Evolutionary conservation across 306 rosid genomes (phyloP).

Genomic region (Lupinus albus): DNA sequence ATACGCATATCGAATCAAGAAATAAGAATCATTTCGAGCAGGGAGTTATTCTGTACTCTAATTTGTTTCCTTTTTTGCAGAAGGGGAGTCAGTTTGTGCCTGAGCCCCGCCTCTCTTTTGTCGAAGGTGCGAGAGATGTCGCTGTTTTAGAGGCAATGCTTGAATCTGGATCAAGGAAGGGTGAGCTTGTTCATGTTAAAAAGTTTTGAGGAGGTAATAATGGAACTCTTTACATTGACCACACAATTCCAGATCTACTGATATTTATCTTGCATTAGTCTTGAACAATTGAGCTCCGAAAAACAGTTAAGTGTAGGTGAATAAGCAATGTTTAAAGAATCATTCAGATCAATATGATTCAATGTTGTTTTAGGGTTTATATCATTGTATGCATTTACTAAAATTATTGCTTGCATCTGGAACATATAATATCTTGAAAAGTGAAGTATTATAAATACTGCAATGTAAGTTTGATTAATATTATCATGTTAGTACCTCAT

Average conservation of each 20-base stretch:
- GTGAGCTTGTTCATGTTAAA: constrained; percentile 70
- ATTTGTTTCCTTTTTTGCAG: constrained; percentile 46
- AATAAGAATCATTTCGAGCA: neutral
- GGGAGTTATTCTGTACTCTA: constrained; percentile 21
- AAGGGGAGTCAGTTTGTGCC: constrained; percentile 55
- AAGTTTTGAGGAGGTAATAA: constrained; percentile 58
- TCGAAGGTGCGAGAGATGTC: constrained; percentile 95
- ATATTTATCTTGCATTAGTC: constrained; percentile 23
- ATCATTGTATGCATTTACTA: constrained; percentile 24
- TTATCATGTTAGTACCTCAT: neutral
- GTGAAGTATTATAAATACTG: constrained; percentile 12
- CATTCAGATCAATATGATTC: constrained; percentile 17
- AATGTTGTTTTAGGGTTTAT: constrained; percentile 17
- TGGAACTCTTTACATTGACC: constrained; percentile 24
- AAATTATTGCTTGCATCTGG: constrained; percentile 20
- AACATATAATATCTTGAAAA: neutral
- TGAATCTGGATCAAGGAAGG: constrained; percentile 80
- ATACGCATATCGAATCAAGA: neutral
- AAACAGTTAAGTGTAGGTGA: constrained; percentile 18
- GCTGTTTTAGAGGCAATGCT: constrained; percentile 92
- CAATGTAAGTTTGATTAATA: neutral
- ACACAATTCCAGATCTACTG: constrained; percentile 21
- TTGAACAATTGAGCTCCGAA: constrained; percentile 1
- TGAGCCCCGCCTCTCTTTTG: constrained; percentile 74
- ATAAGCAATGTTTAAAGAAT: constrained; percentile 22